Percentiles rank a stretch among this genome's conserved stretches.
These are phyloP conservation scores for Tulasnella sp. DNA, from an alignment of 768 basidiomycete species.

Conservation along the genomic window DNA sequence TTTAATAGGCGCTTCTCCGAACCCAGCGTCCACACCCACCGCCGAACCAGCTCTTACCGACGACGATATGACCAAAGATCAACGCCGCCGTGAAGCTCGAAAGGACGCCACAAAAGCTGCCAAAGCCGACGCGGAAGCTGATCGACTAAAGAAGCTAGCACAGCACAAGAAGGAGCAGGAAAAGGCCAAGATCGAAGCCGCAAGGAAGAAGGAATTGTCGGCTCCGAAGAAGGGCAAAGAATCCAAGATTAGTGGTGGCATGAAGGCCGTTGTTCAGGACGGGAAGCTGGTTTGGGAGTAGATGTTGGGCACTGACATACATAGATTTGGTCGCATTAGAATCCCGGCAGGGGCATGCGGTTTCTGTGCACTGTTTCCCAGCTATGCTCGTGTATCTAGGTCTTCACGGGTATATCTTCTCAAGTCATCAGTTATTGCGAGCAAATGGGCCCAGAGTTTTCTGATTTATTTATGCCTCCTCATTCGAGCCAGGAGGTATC, in stretches of 20 bases:
- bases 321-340: too few species aligned
- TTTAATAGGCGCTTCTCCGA: slow-evolving; percentile 12
- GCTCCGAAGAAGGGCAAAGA: slow-evolving; percentile 19
- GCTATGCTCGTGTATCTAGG: neutral
- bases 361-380: neutral
- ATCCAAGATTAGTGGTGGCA: slow-evolving; percentile 38
- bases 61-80: slow-evolving; percentile 60
- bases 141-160: slow-evolving; percentile 56
- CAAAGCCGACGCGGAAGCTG: slow-evolving; percentile 59
- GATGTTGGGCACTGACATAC: neutral
- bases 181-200: slow-evolving; percentile 52
- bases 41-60: neutral
- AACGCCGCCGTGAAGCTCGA: slow-evolving; percentile 67
- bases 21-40: neutral
- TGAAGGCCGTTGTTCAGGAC: slow-evolving; percentile 38
- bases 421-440: neutral
- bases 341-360: too few species aligned
- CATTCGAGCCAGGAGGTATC: too few species aligned
- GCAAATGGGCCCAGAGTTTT: too few species aligned
- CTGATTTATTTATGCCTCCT: too few species aligned
- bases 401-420: neutral
- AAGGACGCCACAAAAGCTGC: slow-evolving; percentile 61
- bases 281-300: slow-evolving; percentile 39
- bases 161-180: slow-evolving; percentile 66
- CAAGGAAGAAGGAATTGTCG: slow-evolving; percentile 18